These are phyloP conservation scores for Aspergillus flavus DNA, from an alignment of 2,329 filamentous ascomycete genomes.

Conservation along the genomic window DNA sequence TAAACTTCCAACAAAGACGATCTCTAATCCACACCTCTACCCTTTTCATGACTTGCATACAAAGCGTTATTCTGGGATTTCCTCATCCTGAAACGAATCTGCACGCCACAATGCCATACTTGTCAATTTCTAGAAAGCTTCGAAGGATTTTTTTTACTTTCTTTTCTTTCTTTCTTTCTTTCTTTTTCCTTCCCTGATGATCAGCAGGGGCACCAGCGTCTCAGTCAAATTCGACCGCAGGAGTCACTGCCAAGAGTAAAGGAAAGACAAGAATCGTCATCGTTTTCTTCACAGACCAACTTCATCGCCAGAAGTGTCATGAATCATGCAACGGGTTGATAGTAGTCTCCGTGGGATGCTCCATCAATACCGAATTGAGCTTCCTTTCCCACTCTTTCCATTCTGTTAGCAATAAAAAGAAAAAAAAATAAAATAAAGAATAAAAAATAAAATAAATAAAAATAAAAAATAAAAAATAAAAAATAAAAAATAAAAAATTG, in stretches of 20 bases:
- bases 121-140: constrained; percentile 1
- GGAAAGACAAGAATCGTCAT: constrained; percentile 1
- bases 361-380: background rate
- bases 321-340: background rate
- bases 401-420: background rate
- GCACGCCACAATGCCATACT: constrained; percentile 6
- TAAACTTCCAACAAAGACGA: constrained; percentile 1
- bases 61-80: constrained; percentile 2
- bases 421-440: background rate
- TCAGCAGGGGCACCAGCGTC: constrained; percentile 2
- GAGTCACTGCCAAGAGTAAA: background rate
- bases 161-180: background rate
- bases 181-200: background rate
- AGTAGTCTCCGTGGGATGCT: background rate
- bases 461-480: too few species aligned
- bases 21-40: background rate
- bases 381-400: background rate
- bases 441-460: background rate
- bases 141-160: background rate
- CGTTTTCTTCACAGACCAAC: background rate
- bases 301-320: background rate
- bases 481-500: too few species aligned
- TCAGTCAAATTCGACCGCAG: background rate
- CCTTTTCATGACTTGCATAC: constrained; percentile 1
- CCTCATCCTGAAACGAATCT: background rate